Conservation (phyloP, 164 flowering plant genomes). For the Vitis rupestris region DNA sequence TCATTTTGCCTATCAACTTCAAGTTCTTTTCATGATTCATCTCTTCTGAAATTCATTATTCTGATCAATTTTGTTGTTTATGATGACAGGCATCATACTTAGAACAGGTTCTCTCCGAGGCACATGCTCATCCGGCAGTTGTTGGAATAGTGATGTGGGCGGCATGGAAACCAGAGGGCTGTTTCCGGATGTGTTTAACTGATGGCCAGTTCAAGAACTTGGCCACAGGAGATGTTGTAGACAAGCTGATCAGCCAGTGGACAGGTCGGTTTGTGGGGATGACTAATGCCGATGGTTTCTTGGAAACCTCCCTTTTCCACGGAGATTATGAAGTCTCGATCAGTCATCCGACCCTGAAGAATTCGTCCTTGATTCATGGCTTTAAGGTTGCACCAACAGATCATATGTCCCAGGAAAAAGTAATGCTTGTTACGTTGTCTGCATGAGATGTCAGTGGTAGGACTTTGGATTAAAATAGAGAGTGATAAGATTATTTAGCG, state of each 20-base stretch:
- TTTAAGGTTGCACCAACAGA: constrained; percentile 8
- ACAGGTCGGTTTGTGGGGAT: too few species aligned
- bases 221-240: constrained; percentile 71
- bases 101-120: constrained; percentile 61
- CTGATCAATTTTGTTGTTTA: neutral
- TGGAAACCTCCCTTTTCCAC: constrained; percentile 24
- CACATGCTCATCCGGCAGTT: constrained; percentile 53
- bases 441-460: too few species aligned
- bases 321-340: constrained; percentile 6
- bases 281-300: constrained; percentile 3
- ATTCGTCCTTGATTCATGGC: neutral
- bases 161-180: constrained; percentile 44
- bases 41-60: too few species aligned
- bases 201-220: constrained; percentile 68
- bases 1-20: too few species aligned
- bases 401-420: neutral
- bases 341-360: neutral
- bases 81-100: constrained; percentile 44
- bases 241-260: constrained; percentile 32
- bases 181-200: constrained; percentile 67
- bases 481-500: too few species aligned
- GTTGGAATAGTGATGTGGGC: constrained; percentile 71
- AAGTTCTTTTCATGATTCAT: too few species aligned
- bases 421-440: too few species aligned
- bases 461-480: too few species aligned